A percentile compares a stretch with the other conserved stretches of the same genome.
Evolutionary conservation across 805 yeast species (phyloP).

Genomic region (Maudiozyma pseudohumilis): DNA sequence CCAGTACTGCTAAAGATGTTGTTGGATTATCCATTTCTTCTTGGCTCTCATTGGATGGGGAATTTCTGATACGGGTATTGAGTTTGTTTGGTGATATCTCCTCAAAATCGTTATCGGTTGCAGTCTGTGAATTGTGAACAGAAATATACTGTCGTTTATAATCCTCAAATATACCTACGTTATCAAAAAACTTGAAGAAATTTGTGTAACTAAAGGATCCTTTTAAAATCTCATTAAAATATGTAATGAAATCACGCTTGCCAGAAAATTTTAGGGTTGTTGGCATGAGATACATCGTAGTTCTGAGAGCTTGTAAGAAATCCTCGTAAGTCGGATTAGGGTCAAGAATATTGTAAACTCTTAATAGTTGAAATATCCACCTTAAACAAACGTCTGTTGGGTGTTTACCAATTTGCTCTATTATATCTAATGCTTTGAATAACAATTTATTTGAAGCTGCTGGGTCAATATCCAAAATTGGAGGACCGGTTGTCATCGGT

Average conservation of each 20-base stretch:
- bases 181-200: neutral
- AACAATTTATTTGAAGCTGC: constrained; percentile 3
- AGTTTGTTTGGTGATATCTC: neutral
- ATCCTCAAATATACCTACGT: no score
- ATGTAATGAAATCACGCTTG: neutral
- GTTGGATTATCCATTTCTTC: no score
- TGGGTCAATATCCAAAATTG: neutral
- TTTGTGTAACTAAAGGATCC: neutral
- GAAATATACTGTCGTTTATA: no score
- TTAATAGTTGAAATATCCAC: constrained; percentile 14
- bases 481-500: neutral
- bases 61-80: neutral
- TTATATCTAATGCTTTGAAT: constrained; percentile 7
- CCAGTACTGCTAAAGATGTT: no score
- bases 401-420: constrained; percentile 5
- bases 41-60: no score
- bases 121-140: neutral
- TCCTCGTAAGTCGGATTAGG: constrained; percentile 11
- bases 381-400: constrained; percentile 1
- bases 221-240: neutral
- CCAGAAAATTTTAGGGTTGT: neutral
- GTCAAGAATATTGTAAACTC: constrained; percentile 7
- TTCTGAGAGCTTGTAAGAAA: constrained; percentile 8
- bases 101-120: neutral
- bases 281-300: constrained; percentile 3